These are phyloP conservation scores for Globisporangium takayamanum DNA, from an alignment of 352 stramenopile genomes.

Conservation along the genomic window DNA sequence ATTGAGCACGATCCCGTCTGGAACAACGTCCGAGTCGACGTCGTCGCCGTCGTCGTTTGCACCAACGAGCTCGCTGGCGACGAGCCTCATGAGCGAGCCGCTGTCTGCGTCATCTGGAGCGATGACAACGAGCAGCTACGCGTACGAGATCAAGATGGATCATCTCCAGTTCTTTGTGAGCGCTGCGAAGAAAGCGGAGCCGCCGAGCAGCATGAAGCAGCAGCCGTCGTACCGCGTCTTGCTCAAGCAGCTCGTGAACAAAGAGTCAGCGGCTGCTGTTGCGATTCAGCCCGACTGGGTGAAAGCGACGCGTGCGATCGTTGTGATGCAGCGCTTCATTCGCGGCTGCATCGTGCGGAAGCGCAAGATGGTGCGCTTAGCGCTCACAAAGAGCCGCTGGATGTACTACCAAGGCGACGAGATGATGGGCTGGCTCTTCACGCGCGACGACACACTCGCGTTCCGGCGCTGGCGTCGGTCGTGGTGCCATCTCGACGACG, in stretches of 20 bases:
- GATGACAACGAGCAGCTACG: conserved; percentile 36
- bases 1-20: conserved; percentile 14
- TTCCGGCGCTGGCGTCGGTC: conserved; percentile 79
- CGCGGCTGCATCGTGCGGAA: conserved; percentile 64
- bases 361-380: conserved; percentile 54
- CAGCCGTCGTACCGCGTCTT: conserved; percentile 70
- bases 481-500: conserved; percentile 74
- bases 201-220: conserved; percentile 18
- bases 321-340: conserved; percentile 78
- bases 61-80: conserved; percentile 12
- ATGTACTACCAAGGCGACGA: conserved; percentile 51
- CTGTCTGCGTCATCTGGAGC: neutral
- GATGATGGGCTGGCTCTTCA: conserved; percentile 82
- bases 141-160: conserved; percentile 69
- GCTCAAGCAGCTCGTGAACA: conserved; percentile 71
- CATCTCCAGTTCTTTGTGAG: conserved; percentile 69
- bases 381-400: conserved; percentile 48
- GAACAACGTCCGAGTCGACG: conserved; percentile 2
- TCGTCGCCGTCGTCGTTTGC: conserved; percentile 12
- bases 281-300: conserved; percentile 59
- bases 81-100: conserved; percentile 21
- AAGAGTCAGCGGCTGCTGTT: conserved; percentile 27
- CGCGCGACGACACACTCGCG: conserved; percentile 70
- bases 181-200: conserved; percentile 29
- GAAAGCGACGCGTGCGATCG: conserved; percentile 61